Conservation (phyloP, 345 rosid genomes). For the Moricandia arvensis region DNA sequence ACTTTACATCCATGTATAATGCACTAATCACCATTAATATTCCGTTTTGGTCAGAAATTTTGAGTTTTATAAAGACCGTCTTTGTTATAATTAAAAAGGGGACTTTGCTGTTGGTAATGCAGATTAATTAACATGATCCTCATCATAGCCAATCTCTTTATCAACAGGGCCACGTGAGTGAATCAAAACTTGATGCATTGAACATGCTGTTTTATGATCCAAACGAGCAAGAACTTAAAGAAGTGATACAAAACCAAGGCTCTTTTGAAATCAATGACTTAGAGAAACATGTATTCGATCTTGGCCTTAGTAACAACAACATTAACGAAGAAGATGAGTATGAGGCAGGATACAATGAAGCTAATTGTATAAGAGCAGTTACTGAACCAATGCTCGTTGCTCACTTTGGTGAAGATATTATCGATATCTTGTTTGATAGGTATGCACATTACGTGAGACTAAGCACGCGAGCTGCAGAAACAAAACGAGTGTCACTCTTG, state of each 20-base stretch:
- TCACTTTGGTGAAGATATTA: conserved; percentile 34
- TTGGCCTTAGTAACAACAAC: conserved; percentile 15
- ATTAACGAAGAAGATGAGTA: not conserved
- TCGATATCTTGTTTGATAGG: conserved; percentile 31
- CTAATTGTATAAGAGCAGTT: conserved; percentile 37
- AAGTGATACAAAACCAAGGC: conserved; percentile 37
- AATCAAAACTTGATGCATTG: conserved; percentile 40
- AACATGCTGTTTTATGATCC: conserved; percentile 44
- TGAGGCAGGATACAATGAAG: conserved; percentile 27
- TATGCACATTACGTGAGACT: conserved; percentile 31
- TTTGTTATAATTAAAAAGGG: no score
- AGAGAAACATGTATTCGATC: conserved; percentile 22
- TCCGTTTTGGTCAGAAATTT: no score
- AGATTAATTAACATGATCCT: not conserved
- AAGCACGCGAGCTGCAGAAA: conserved; percentile 8
- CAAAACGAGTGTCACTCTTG: conserved; percentile 30
- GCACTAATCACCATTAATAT: no score
- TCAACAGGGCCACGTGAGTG: conserved; percentile 44
- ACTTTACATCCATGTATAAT: no score
- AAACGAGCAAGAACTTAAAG: conserved; percentile 28
- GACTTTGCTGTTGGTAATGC: no score
- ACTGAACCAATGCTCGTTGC: conserved; percentile 34
- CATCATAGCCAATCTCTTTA: not conserved
- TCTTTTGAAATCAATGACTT: conserved; percentile 41
- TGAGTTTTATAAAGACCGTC: no score